Evolutionary conservation across 2,329 filamentous ascomycete species (phyloP).

Genomic region (Penicillium sp.): DNA sequence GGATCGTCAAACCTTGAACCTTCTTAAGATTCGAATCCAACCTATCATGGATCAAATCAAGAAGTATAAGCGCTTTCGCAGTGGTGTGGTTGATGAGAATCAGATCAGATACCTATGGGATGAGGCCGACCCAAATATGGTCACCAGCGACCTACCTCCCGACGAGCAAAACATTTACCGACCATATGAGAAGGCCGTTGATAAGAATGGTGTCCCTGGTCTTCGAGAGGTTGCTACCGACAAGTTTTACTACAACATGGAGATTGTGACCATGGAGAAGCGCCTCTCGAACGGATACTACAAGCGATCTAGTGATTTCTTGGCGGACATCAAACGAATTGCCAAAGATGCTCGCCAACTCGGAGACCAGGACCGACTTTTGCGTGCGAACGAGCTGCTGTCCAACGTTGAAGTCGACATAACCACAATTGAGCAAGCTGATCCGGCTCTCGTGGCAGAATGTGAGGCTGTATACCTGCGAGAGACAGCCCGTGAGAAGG

Average conservation of each 20-base stretch:
- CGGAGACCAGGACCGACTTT: slow-evolving; percentile 76
- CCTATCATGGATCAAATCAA: slow-evolving; percentile 98
- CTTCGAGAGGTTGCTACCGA: slow-evolving; percentile 71
- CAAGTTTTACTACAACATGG: slow-evolving; percentile 94
- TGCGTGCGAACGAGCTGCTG: slow-evolving; percentile 88
- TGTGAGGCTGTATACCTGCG: slow-evolving; percentile 80
- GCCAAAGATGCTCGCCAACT: slow-evolving; percentile 80
- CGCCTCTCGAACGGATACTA: slow-evolving; percentile 97
- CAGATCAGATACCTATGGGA: slow-evolving; percentile 80
- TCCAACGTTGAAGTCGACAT: slow-evolving; percentile 95
- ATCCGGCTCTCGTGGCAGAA: slow-evolving; percentile 65
- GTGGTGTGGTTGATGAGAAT: slow-evolving; percentile 71
- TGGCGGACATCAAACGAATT: slow-evolving; percentile 80
- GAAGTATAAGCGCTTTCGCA: slow-evolving; percentile 85
- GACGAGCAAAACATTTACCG: slow-evolving; percentile 61
- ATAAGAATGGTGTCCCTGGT: slow-evolving; percentile 75
- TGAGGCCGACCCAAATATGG: slow-evolving; percentile 71
- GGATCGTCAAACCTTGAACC: slow-evolving; percentile 81
- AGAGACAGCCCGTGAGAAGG: slow-evolving; percentile 68
- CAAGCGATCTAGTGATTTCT: slow-evolving; percentile 83
- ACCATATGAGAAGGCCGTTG: slow-evolving; percentile 76
- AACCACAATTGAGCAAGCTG: slow-evolving; percentile 66
- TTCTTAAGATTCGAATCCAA: slow-evolving; percentile 84
- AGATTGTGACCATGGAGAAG: slow-evolving; percentile 90
- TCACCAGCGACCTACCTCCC: slow-evolving; percentile 60